A percentile compares a stretch with the other conserved stretches of the same genome.
Conservation (phyloP, 2,329 filamentous ascomycete genomes). For the Penicillium sp. region DNA sequence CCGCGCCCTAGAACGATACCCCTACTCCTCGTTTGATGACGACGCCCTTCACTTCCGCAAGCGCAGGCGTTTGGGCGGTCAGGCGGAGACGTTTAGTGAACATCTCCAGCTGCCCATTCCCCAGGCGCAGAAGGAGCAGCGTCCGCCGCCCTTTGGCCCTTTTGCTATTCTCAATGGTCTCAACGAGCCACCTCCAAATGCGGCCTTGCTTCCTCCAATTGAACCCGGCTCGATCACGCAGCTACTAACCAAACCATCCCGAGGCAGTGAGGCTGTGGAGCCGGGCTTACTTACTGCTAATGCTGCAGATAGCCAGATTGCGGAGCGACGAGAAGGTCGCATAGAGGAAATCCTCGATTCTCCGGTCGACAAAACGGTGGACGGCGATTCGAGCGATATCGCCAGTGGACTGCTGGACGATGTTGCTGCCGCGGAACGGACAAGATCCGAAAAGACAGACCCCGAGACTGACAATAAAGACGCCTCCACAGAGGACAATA, state of each 20-base stretch:
- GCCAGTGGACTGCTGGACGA: too few species aligned
- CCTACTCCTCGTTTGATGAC: too few species aligned
- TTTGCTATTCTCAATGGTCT: conserved; percentile 50
- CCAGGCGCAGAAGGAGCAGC: conserved; percentile 38
- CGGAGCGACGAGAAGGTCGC: conserved; percentile 28
- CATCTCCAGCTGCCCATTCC: conserved; percentile 43
- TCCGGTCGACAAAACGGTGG: too few species aligned
- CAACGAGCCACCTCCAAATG: conserved; percentile 56
- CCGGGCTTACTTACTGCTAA: conserved; percentile 14
- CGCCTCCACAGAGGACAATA: too few species aligned
- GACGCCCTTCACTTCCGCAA: conserved; percentile 33
- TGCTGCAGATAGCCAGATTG: conserved; percentile 17
- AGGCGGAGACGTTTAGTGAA: conserved; percentile 36
- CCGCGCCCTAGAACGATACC: too few species aligned
- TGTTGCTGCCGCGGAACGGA: too few species aligned
- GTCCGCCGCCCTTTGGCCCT: conserved; percentile 37
- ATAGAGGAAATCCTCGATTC: conserved; percentile 30
- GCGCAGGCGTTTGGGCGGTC: conserved; percentile 36
- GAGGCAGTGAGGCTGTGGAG: conserved; percentile 21
- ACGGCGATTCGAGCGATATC: too few species aligned
- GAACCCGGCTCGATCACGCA: conserved; percentile 40
- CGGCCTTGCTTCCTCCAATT: conserved; percentile 53
- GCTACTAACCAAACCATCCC: conserved; percentile 31
- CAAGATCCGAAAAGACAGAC: too few species aligned
- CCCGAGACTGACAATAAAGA: too few species aligned